phyloP scores from a whole-genome alignment of 2,329 filamentous ascomycete species.

The Taxawa tesnikishii region DNA sequence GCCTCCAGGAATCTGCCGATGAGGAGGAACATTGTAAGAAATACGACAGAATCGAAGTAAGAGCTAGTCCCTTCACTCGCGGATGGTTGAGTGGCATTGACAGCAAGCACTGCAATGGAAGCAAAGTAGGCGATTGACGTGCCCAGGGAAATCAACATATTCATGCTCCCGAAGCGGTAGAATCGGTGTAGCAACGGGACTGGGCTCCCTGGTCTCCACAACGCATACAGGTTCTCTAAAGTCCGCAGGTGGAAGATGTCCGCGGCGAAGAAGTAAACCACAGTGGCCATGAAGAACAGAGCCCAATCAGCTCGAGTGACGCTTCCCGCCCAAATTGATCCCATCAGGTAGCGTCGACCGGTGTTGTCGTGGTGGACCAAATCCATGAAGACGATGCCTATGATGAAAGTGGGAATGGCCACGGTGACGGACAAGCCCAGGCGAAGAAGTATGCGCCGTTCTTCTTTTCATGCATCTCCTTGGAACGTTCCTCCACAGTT shows the following conservation, averaged over 20 bases:
- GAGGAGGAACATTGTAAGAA: constrained; percentile 79
- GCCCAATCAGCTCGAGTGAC: constrained; percentile 68
- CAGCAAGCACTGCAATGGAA: constrained; percentile 63
- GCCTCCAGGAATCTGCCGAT: constrained; percentile 64
- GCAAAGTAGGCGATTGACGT: constrained; percentile 80
- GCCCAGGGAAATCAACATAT: constrained; percentile 79
- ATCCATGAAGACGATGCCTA: constrained; percentile 87
- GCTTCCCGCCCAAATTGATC: constrained; percentile 52
- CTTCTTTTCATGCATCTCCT: constrained; percentile 60
- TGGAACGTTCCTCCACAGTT: constrained; percentile 71
- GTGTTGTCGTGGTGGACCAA: constrained; percentile 51
- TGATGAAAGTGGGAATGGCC: constrained; percentile 71
- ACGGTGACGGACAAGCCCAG: constrained; percentile 55
- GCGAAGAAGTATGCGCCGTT: constrained; percentile 55
- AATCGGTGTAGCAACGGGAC: constrained; percentile 64
- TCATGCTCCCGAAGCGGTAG: constrained; percentile 94
- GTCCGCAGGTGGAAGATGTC: constrained; percentile 74
- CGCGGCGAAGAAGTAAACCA: constrained; percentile 76
- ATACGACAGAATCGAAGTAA: constrained; percentile 79
- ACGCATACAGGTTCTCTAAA: constrained; percentile 60
- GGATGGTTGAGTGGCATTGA: constrained; percentile 30
- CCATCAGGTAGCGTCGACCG: constrained; percentile 54
- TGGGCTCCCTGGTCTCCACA: constrained; percentile 67
- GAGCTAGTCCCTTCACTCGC: constrained; percentile 12
- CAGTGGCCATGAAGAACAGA: constrained; percentile 69